These are phyloP conservation scores for Coemansia sp. DNA, from an alignment of 192 early-diverging fungal genomes.

Conservation along the genomic window DNA sequence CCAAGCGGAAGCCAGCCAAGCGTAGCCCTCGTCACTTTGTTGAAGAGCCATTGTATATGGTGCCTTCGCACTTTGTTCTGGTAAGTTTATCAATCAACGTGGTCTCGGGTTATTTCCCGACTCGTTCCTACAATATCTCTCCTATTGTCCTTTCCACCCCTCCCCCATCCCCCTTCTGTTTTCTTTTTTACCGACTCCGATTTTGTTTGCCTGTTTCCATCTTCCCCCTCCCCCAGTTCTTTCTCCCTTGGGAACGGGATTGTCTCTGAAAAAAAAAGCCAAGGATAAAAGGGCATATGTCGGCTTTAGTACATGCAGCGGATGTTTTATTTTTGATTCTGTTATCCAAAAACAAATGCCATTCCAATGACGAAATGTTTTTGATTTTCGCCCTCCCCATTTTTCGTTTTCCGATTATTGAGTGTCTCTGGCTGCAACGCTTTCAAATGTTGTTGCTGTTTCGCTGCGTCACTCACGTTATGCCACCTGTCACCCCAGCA, in stretches of 20 bases:
- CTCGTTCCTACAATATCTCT: not conserved
- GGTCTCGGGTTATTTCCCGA: conserved; percentile 2
- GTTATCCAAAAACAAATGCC: conserved; percentile 3
- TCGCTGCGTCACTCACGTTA: not conserved
- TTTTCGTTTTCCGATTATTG: conserved; percentile 3
- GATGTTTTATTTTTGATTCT: conserved; percentile 7
- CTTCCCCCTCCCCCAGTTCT: not conserved
- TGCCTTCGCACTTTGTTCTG: conserved; percentile 44
- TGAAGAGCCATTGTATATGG: conserved; percentile 49
- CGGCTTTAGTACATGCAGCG: not conserved
- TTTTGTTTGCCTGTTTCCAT: not conserved
- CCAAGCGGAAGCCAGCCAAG: conserved; percentile 43
- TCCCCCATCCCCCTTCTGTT: not conserved
- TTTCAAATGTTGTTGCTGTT: not conserved
- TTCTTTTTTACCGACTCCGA: not conserved
- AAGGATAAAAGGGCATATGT: not conserved
- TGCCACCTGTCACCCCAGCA: not conserved
- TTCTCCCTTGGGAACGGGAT: not conserved
- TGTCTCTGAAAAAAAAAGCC: not conserved
- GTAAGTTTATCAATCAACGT: conserved; percentile 20
- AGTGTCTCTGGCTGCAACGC: not conserved
- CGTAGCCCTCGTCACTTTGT: conserved; percentile 47
- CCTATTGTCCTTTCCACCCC: not conserved
- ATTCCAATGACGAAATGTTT: conserved; percentile 5
- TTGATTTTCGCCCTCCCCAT: not conserved